phyloP scores from a whole-genome alignment of 1,284 basidiomycete genomes.

The Vanrija humicola region DNA sequence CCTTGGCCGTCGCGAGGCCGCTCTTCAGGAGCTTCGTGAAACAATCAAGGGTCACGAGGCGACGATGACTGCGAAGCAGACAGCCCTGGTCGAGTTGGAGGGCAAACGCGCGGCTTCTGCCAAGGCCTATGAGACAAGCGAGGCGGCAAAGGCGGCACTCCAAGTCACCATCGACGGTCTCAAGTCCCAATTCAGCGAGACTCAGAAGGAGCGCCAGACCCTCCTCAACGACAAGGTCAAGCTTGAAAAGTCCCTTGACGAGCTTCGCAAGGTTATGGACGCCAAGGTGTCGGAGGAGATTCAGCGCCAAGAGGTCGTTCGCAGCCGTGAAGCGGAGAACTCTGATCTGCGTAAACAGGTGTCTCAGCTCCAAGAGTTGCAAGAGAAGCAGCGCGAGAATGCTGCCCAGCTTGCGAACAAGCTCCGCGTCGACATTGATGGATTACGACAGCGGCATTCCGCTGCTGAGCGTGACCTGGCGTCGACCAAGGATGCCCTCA shows the following conservation, averaged over 20 bases:
- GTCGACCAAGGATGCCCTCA: constrained; percentile 53
- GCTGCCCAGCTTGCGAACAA: constrained; percentile 36
- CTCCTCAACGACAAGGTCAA: constrained; percentile 57
- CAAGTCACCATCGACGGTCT: constrained; percentile 67
- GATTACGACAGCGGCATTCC: constrained; percentile 55
- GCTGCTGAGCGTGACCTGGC: constrained; percentile 54
- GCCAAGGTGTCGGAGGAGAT: constrained; percentile 83
- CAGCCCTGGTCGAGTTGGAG: constrained; percentile 61
- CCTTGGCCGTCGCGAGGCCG: constrained; percentile 67
- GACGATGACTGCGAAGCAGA: constrained; percentile 75
- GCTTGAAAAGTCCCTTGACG: constrained; percentile 79
- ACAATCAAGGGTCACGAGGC: constrained; percentile 55
- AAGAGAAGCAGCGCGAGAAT: constrained; percentile 38
- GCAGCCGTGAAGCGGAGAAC: constrained; percentile 82
- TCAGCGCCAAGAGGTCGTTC: constrained; percentile 75
- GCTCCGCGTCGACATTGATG: constrained; percentile 48
- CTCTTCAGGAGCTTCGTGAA: constrained; percentile 64
- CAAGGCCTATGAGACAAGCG: constrained; percentile 39
- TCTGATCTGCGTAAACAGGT: constrained; percentile 67
- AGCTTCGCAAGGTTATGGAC: constrained; percentile 71
- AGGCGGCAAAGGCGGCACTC: constrained; percentile 56
- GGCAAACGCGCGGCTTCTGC: constrained; percentile 57
- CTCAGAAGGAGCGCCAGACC: constrained; percentile 60
- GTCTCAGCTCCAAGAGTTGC: constrained; percentile 30
- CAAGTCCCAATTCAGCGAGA: constrained; percentile 61